phyloP scores from a whole-genome alignment of 2,329 filamentous ascomycete genomes.

The Dactylellina drechsleri region DNA sequence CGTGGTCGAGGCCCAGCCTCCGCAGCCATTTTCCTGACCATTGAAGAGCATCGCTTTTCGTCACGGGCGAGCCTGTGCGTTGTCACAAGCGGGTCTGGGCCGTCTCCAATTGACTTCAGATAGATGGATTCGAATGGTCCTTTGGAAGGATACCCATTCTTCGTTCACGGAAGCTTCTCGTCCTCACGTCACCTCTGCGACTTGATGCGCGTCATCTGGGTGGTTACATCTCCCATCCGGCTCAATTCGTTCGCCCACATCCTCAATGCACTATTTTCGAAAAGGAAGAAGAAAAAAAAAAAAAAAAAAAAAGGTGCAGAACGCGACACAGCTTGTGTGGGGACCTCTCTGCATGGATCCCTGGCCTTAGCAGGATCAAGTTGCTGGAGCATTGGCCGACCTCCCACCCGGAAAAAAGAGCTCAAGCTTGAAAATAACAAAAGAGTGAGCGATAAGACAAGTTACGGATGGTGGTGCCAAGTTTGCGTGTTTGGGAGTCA shows the following conservation, averaged over 20 bases:
- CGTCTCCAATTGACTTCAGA: neutral
- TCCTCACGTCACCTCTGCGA: slow-evolving; percentile 6
- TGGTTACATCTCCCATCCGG: slow-evolving; percentile 17
- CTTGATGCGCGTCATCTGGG: slow-evolving; percentile 42
- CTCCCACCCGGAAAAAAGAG: neutral
- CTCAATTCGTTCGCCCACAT: neutral
- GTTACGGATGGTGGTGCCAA: no score
- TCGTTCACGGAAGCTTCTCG: neutral
- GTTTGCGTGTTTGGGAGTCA: no score
- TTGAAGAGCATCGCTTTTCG: neutral
- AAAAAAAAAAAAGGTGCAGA: slow-evolving; percentile 17
- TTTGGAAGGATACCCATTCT: neutral
- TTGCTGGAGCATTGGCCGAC: no score
- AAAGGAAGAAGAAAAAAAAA: neutral
- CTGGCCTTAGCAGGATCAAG: neutral
- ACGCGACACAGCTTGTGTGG: slow-evolving; percentile 48
- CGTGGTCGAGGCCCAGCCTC: neutral
- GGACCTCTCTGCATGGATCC: slow-evolving; percentile 38
- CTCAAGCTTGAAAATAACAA: no score
- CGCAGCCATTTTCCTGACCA: neutral
- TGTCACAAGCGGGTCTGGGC: slow-evolving; percentile 8
- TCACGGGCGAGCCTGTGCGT: slow-evolving; percentile 1
- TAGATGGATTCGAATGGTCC: neutral
- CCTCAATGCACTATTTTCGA: slow-evolving; percentile 17
- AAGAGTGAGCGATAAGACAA: no score